phyloP scores from a whole-genome alignment of 768 basidiomycete genomes.

The Sporobolomyces phaffii region DNA sequence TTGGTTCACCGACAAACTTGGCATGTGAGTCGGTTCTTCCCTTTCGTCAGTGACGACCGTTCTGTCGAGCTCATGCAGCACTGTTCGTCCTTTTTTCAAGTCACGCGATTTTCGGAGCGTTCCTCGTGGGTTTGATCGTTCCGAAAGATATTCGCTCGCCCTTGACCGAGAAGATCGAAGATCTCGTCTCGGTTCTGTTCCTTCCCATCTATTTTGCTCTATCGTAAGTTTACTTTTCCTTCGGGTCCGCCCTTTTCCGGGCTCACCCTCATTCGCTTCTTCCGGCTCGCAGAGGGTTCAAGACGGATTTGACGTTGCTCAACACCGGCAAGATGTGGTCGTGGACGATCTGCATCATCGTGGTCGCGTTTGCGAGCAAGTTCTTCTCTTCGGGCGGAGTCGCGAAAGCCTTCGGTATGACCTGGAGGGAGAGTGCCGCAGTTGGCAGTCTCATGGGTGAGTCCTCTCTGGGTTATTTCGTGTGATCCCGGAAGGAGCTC shows the following conservation, averaged over 20 bases:
- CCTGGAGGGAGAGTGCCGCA: conserved; percentile 67
- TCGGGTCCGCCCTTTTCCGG: no score
- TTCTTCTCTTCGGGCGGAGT: conserved; percentile 63
- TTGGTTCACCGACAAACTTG: conserved; percentile 84
- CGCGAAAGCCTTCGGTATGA: conserved; percentile 62
- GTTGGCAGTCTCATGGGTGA: conserved; percentile 72
- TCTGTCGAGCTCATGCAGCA: no score
- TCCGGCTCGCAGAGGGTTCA: conserved; percentile 53
- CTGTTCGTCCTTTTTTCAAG: no score
- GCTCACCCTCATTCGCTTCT: background rate
- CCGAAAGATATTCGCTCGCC: conserved; percentile 70
- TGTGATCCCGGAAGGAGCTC: no score
- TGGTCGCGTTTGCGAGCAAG: conserved; percentile 72
- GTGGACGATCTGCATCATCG: conserved; percentile 65
- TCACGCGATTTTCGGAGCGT: conserved; percentile 63
- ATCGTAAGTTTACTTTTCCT: no score
- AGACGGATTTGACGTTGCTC: conserved; percentile 71
- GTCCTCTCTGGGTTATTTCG: background rate
- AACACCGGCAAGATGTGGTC: conserved; percentile 72
- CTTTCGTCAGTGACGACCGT: no score
- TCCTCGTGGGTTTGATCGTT: conserved; percentile 73
- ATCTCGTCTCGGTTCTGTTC: conserved; percentile 51
- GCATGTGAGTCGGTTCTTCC: conserved; percentile 48
- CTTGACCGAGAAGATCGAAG: conserved; percentile 79
- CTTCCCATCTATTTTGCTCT: conserved; percentile 69